These are phyloP conservation scores for Amylocarpus encephaloides DNA, from an alignment of 2,329 filamentous ascomycete genomes.

Conservation along the genomic window DNA sequence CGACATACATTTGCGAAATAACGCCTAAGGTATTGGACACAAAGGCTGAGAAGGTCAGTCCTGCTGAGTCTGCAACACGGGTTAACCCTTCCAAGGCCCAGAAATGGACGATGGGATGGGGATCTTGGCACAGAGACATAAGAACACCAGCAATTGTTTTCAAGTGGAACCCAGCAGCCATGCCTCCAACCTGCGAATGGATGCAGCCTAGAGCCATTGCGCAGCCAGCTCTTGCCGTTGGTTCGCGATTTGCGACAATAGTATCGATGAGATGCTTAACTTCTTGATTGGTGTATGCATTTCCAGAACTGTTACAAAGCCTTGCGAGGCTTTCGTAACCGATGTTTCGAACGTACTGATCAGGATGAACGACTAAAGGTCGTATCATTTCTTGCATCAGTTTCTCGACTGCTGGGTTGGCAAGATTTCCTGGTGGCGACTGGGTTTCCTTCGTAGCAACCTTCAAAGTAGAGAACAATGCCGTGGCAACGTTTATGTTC, in stretches of 20 bases:
- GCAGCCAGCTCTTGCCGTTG: slow-evolving; percentile 86
- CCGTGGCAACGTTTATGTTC: slow-evolving; percentile 80
- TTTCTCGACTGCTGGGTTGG: slow-evolving; percentile 70
- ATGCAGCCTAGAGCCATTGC: slow-evolving; percentile 91
- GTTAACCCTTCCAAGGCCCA: slow-evolving; percentile 90
- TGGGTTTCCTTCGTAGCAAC: slow-evolving; percentile 77
- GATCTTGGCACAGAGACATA: slow-evolving; percentile 96
- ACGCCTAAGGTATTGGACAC: slow-evolving; percentile 88
- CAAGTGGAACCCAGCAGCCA: slow-evolving; percentile 93
- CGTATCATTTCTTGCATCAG: slow-evolving; percentile 69
- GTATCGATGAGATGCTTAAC: slow-evolving; percentile 90
- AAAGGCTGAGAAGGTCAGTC: slow-evolving; percentile 84
- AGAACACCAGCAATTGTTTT: slow-evolving; percentile 96
- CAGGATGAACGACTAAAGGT: slow-evolving; percentile 72
- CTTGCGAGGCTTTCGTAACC: slow-evolving; percentile 81
- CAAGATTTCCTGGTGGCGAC: slow-evolving; percentile 66
- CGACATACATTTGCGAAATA: slow-evolving; percentile 86
- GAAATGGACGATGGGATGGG: slow-evolving; percentile 90
- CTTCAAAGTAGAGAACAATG: slow-evolving; percentile 72
- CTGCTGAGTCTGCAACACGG: slow-evolving; percentile 83
- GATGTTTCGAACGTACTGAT: slow-evolving; percentile 78
- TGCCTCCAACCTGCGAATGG: slow-evolving; percentile 90
- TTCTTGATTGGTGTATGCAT: slow-evolving; percentile 79
- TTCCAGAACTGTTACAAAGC: slow-evolving; percentile 71
- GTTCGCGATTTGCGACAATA: slow-evolving; percentile 89